Evolutionary conservation across 345 rosid species (phyloP).

Genomic region (Zanthoxylum bungeanum): DNA sequence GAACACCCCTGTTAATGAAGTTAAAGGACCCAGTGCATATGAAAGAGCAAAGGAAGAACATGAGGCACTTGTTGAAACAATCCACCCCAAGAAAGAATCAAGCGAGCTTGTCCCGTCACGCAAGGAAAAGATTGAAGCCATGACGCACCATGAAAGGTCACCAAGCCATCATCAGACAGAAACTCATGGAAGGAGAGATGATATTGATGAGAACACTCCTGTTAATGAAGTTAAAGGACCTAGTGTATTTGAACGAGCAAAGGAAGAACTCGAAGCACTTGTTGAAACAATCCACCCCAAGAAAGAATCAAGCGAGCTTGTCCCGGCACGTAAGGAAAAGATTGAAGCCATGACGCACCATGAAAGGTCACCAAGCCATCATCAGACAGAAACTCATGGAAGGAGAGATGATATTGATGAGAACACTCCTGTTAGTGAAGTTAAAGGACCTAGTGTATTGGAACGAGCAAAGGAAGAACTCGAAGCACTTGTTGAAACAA

Average conservation of each 20-base stretch:
- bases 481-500: slow-evolving; percentile 45
- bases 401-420: slow-evolving; percentile 42
- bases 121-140: slow-evolving; percentile 44
- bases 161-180: slow-evolving; percentile 40
- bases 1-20: slow-evolving; percentile 33
- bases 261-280: slow-evolving; percentile 62
- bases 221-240: slow-evolving; percentile 53
- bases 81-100: slow-evolving; percentile 39
- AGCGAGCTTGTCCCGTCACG: slow-evolving; percentile 19
- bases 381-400: slow-evolving; percentile 50
- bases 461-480: slow-evolving; percentile 57
- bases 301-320: slow-evolving; percentile 23
- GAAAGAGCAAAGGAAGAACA: slow-evolving; percentile 55
- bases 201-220: slow-evolving; percentile 36
- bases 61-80: slow-evolving; percentile 45
- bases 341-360: slow-evolving; percentile 35
- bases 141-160: slow-evolving; percentile 24
- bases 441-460: slow-evolving; percentile 55
- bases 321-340: slow-evolving; percentile 37
- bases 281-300: slow-evolving; percentile 39
- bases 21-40: slow-evolving; percentile 53
- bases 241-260: slow-evolving; percentile 42
- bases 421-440: slow-evolving; percentile 35
- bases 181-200: slow-evolving; percentile 46
- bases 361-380: slow-evolving; percentile 27